phyloP scores from a whole-genome alignment of 2,329 filamentous ascomycete species.

The Ceratocystis eucalypticola region DNA sequence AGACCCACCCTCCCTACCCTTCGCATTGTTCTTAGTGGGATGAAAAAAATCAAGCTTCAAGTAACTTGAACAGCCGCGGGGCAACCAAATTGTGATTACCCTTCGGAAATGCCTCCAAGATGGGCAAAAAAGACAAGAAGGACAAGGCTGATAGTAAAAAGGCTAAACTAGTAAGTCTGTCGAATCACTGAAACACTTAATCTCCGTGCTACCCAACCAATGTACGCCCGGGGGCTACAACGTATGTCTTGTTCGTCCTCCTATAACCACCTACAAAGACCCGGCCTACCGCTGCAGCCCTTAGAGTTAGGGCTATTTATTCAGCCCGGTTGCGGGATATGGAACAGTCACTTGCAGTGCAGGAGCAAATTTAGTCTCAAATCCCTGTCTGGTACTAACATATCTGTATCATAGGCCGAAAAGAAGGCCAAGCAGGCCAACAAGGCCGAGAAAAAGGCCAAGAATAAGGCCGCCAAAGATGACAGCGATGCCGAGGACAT shows the following conservation, averaged over 20 bases:
- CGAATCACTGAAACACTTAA: not conserved
- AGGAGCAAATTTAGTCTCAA: not conserved
- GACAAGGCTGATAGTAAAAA: constrained; percentile 34
- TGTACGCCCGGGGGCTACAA: not conserved
- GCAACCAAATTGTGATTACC: not conserved
- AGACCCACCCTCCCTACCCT: no score
- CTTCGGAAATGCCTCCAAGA: not conserved
- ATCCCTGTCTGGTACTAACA: not conserved
- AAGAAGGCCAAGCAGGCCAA: constrained; percentile 71
- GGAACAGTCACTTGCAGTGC: not conserved
- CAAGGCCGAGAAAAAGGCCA: constrained; percentile 77
- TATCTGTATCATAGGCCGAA: constrained; percentile 32
- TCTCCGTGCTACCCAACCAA: not conserved
- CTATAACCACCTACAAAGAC: not conserved
- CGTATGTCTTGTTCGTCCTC: no score
- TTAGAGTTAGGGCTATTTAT: not conserved
- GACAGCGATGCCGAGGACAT: constrained; percentile 87
- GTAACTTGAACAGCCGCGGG: no score
- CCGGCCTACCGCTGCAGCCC: not conserved
- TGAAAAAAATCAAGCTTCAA: no score
- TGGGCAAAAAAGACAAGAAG: constrained; percentile 40
- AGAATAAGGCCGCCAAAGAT: constrained; percentile 56
- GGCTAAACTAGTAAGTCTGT: constrained; percentile 33
- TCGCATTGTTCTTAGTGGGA: no score
- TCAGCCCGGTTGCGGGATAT: not conserved